Conservation (phyloP, 768 basidiomycete species). For the Leccinellum rugosiceps region DNA sequence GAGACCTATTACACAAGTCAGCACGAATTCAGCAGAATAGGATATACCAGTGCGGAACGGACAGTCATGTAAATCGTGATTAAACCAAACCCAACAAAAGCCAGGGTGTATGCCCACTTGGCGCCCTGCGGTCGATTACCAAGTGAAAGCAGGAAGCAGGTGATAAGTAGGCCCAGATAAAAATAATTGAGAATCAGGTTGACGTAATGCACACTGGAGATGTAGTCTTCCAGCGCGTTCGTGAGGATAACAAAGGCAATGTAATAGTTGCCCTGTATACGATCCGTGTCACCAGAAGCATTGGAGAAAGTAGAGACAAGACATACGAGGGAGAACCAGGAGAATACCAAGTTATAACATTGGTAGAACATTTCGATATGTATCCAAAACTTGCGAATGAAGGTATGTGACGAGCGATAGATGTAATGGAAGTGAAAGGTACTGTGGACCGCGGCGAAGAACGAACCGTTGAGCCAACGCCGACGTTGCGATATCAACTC, state of each 20-base stretch:
- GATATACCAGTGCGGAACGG: constrained; percentile 19
- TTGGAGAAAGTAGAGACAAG: not conserved
- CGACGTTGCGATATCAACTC: constrained; percentile 94
- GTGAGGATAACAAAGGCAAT: constrained; percentile 83
- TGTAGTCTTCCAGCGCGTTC: constrained; percentile 61
- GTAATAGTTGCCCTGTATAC: constrained; percentile 76
- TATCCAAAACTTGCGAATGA: constrained; percentile 88
- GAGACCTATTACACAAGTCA: constrained; percentile 47
- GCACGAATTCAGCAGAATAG: not conserved
- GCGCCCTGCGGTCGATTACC: constrained; percentile 92
- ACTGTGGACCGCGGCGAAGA: constrained; percentile 95
- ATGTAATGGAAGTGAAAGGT: constrained; percentile 93
- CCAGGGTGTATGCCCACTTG: constrained; percentile 81
- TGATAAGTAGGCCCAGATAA: constrained; percentile 83
- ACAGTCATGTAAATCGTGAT: constrained; percentile 98
- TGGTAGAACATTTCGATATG: constrained; percentile 94
- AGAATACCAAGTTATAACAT: constrained; percentile 84
- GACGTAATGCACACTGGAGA: constrained; percentile 63
- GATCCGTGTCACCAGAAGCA: not conserved
- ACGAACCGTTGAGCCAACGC: constrained; percentile 96
- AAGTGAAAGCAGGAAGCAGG: constrained; percentile 83
- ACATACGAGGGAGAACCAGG: constrained; percentile 82
- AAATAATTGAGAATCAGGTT: constrained; percentile 82
- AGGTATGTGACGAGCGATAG: constrained; percentile 83
- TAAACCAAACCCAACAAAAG: constrained; percentile 83